Evolutionary conservation across 2,329 filamentous ascomycete genomes (phyloP), one percentile per base, ranked within the genome.

Genomic region (Epichloe hybrida): DNA sequence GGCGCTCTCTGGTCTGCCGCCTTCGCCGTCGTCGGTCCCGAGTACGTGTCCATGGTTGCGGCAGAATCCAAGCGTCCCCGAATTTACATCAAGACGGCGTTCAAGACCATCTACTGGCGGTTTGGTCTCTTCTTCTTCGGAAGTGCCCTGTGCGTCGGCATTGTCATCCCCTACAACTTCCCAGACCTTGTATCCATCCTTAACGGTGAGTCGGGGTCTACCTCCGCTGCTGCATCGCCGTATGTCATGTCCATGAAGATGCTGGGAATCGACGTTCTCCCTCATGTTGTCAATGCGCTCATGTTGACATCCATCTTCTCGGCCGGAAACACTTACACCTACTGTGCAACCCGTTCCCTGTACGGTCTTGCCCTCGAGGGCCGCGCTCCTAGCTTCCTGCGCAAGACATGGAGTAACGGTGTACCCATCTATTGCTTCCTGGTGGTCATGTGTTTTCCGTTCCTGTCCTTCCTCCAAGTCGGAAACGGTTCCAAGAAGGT

Each of bases 101-200:
- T 79, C 68, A 86, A 86, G 59, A 81, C 80, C 0, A 81, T 87
- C 6, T 87, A 86, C 66, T 84, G 81, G 62, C 79, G 86, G 43
- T 74, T 88, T 47, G 82, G 79, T 2, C 66, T 80, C 15, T 88
- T 88, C 67, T 88, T 87, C 65, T 74, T 87, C 23, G 73, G 84
- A 3, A 83, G 83, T 4, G 79, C 82, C 2, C 69, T 89, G 1
- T 75, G 73, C 31, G 76, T 85, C 23, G 82, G 81, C 17, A 82
- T 86, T 46, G 65, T 85, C 45, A 72, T 88, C 46, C 73, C 84
- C 3, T 81, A 80, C 61, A 76, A 86, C 53, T 80, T 86, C 58
- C 57, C 68, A 0, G 72, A 71, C 12, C 68, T 88, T 52, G 68
- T 63, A 8, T 45, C 20, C 5, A 77, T 76, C 1, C 76, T 81